These are phyloP conservation scores for Parvularia atlantis DNA, from an alignment of 78 protist species.

Conservation along the genomic window DNA sequence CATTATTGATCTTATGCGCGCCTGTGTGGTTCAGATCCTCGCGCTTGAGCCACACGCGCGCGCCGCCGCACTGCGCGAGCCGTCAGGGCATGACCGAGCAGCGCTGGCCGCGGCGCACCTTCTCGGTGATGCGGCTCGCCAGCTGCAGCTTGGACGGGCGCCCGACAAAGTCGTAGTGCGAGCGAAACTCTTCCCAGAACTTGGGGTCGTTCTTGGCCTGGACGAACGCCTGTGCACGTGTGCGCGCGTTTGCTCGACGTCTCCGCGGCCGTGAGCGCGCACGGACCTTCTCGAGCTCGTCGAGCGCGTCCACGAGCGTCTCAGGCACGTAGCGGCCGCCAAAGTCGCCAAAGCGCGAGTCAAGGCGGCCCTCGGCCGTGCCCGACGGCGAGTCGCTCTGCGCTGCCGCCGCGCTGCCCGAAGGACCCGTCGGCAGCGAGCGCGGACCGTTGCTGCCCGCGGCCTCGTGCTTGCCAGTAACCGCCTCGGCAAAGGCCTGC, in stretches of 20 bases:
- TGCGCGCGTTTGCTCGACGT: no score
- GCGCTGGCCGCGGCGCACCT: neutral
- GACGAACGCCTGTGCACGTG: conserved; percentile 21
- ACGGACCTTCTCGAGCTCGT: conserved; percentile 49
- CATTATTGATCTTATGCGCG: conserved; percentile 85
- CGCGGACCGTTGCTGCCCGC: no score
- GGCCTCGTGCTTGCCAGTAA: no score
- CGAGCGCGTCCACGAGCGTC: conserved; percentile 52
- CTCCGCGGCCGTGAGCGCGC: no score
- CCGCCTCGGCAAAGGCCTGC: no score
- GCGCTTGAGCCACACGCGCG: conserved; percentile 54
- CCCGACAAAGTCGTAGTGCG: conserved; percentile 24
- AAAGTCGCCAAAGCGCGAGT: conserved; percentile 38
- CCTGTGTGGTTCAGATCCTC: conserved; percentile 76
- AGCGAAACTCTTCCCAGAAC: conserved; percentile 30
- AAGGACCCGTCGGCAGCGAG: no score
- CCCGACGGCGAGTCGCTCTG: no score
- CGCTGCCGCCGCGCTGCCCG: no score
- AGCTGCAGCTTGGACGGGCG: conserved; percentile 27
- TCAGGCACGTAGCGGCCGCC: conserved; percentile 68
- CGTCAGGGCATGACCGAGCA: neutral
- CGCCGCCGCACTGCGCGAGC: conserved; percentile 20
- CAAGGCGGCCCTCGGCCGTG: no score
- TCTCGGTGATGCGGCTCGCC: conserved; percentile 15
- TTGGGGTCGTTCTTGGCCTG: conserved; percentile 26